Evolutionary conservation across 1,139 yeast genomes (phyloP), one percentile per base, ranked within the genome.

Genomic region (Pichia sp.): DNA sequence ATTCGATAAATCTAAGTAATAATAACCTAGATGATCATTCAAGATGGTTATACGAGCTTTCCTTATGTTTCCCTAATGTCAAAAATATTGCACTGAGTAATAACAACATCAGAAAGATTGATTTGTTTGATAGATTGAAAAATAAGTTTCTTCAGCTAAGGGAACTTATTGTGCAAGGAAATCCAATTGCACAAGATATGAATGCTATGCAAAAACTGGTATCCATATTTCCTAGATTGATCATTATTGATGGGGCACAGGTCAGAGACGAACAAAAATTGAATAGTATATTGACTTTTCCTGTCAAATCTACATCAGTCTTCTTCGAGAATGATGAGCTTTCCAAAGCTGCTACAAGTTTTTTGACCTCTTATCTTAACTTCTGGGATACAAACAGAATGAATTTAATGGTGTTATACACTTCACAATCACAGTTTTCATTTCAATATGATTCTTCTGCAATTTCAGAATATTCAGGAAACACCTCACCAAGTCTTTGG

Each of bases 291-390:
- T 76, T 80, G 59, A 73, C 76, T n/a, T 77, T 78, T 60, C 97
- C 83, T 45, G 69, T 71, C 61, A 72, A 58, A 53, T 75, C 63
- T 54, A 75, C 72, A 58, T 80, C 78, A 52, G 83, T 86, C 65
- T 93, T 92, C 68, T 92, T 91, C 70, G 96, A 87, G 70, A 89
- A 84, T 64, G 78, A 77, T n/a, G 89, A 84, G 45, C 76, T 90
- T 45, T 89, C 85, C 59, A 75, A 75, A 51, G 73, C 89, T 51
- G 84, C 95, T 2, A 84, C 92, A 34, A 83, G 78, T 63, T 95
- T 93, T 69, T 75, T 92, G 8, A 71, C 92, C 20, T 85, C 87
- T 63, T 92, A 80, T 69, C 75, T 87, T 58, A 83, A 84, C 55
- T 73, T 85, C 50, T 93, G 96, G 95, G 99, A 93, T 71, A 66